Conservation (phyloP, 2,329 filamentous ascomycete genomes). For the Trichophyton mentagrophytes region DNA sequence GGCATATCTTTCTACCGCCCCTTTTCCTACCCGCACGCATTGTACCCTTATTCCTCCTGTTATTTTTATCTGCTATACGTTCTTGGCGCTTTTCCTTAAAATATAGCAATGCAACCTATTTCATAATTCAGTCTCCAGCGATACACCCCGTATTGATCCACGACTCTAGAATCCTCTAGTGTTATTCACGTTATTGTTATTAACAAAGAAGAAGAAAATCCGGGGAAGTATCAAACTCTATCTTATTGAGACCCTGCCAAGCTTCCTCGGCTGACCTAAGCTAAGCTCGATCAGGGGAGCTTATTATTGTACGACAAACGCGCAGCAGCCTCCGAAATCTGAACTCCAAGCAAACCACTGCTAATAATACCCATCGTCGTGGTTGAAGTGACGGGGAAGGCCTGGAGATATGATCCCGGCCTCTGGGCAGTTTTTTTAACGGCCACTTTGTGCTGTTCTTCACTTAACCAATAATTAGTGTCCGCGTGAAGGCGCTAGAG, state of each 20-base stretch:
- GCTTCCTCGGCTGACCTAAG: background rate
- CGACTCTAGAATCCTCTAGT: too few species aligned
- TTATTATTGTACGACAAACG: background rate
- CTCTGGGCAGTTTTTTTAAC: background rate
- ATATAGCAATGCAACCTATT: constrained; percentile 1
- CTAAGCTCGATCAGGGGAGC: background rate
- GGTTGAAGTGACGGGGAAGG: background rate
- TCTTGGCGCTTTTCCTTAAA: constrained; percentile 5
- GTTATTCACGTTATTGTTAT: too few species aligned
- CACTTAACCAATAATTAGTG: background rate
- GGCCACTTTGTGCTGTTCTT: background rate
- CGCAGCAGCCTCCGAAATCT: background rate
- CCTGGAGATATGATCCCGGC: background rate
- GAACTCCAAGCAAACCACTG: background rate
- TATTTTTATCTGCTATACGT: constrained; percentile 1
- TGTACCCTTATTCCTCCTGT: constrained; percentile 2
- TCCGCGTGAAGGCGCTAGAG: background rate
- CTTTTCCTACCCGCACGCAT: background rate
- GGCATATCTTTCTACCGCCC: background rate
- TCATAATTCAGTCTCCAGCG: background rate
- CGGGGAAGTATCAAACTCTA: background rate
- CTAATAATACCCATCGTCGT: background rate
- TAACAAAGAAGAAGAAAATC: background rate
- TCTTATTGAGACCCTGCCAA: background rate
- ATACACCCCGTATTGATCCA: too few species aligned